Base-by-base conservation (phyloP, 116 monocot genomes). In the Trichopus zeylanicus region DNA sequence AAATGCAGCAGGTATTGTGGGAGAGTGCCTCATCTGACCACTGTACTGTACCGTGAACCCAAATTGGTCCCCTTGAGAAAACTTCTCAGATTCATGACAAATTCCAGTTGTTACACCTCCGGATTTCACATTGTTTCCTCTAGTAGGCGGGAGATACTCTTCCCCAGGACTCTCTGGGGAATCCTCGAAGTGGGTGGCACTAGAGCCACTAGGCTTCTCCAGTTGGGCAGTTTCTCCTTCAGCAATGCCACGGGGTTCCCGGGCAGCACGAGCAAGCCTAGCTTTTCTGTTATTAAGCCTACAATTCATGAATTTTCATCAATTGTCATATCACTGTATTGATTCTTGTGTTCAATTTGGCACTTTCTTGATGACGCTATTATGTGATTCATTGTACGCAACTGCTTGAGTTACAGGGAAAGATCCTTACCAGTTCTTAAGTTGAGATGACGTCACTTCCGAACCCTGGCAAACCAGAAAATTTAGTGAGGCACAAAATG, bases 251-350 rank as follows among this genome's bases (percentile, higher is more conserved):
- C 82, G 82, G 23, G 52, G 57, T 67, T 88, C 89, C 53, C 80
- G 77, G 0, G 89, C 88, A 60, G 87, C 89, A 22, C 93, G 85
- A 21, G 89, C 93, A 60, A 93, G 78, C 65, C 72, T 78, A 2
- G 93, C 93, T 65, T 93, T 93, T 57, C 93, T 38, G 52, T 93
- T 93, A 69, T 93, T 93, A 61, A 93, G 61, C 93, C 93, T 93
- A 70, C 60, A 46, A 21, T 24, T 24, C 49, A 49, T n/a, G 22
- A 21, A 49, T 24, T 3, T 1, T 49, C 9, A 2, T 6, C 3
- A 46, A 33, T 8, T 33, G 8, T 33, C 4, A 33, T 4, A 33
- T 33, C 32, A 33, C 8, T 5, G 15, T 46, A 46, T 15, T n/a
- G n/a, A n/a, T n/a, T n/a, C n/a, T n/a, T n/a, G 15, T 46, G 5